A percentile compares a stretch with the other conserved stretches of the same genome.
Evolutionary conservation across 2,329 filamentous ascomycete species (phyloP).

Genomic region (Fusarium illudens): DNA sequence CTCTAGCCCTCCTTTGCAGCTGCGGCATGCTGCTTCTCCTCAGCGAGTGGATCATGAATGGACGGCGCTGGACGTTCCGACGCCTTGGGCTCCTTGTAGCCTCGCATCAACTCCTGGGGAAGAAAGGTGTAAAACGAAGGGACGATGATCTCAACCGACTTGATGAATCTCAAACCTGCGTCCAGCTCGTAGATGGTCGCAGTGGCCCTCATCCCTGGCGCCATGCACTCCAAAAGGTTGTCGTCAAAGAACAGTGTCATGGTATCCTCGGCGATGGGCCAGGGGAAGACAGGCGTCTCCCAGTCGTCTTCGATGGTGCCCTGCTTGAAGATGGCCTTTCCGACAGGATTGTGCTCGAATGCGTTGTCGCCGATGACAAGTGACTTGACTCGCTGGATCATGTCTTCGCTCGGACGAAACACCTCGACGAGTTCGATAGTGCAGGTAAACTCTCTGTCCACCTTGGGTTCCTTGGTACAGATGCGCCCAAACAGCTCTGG

Average conservation of each 20-base stretch:
- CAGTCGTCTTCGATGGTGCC: constrained; percentile 59
- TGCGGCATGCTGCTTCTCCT: constrained; percentile 41
- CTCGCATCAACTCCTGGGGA: constrained; percentile 73
- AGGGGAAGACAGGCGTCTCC: constrained; percentile 46
- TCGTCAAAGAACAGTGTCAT: constrained; percentile 74
- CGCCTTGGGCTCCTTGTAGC: constrained; percentile 66
- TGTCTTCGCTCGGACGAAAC: constrained; percentile 52
- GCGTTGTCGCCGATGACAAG: constrained; percentile 48
- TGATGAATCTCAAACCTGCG: constrained; percentile 72
- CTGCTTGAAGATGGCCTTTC: constrained; percentile 54
- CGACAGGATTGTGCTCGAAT: constrained; percentile 52
- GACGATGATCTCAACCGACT: constrained; percentile 61
- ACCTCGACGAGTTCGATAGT: constrained; percentile 69
- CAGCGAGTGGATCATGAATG: constrained; percentile 46
- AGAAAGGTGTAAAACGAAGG: constrained; percentile 72
- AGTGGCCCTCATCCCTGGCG: constrained; percentile 70
- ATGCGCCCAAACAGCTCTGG: constrained; percentile 45
- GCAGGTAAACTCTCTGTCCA: constrained; percentile 59
- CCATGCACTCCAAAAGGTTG: constrained; percentile 59
- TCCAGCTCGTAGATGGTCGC: constrained; percentile 64
- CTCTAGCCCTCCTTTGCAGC: constrained; percentile 30
- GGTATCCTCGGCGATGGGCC: constrained; percentile 23
- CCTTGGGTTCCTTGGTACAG: constrained; percentile 34
- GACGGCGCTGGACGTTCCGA: constrained; percentile 58
- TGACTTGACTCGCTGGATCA: constrained; percentile 55